phyloP scores from a whole-genome alignment of 345 rosid species.

The Euphorbia pulcherrima region DNA sequence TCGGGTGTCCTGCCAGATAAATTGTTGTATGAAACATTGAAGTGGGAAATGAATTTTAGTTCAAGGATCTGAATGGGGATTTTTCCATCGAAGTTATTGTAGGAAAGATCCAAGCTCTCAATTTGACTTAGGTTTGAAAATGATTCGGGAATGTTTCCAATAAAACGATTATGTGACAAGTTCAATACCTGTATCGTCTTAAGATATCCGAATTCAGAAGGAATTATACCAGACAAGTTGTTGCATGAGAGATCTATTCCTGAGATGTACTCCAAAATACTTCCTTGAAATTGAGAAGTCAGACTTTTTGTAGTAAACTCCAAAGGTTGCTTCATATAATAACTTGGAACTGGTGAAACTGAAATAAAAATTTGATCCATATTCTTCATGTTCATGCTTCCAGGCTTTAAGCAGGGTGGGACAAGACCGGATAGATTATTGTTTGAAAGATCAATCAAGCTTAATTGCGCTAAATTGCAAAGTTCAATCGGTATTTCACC shows the following conservation, averaged over 20 bases:
- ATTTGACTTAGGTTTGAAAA: not conserved
- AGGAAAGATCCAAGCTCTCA: not conserved
- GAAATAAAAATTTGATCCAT: no score
- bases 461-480: slow-evolving; percentile 12
- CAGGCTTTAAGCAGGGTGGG: slow-evolving; percentile 3
- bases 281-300: not conserved
- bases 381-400: not conserved
- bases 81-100: not conserved
- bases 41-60: not conserved
- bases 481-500: slow-evolving; percentile 17
- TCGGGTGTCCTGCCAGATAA: not conserved
- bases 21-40: not conserved
- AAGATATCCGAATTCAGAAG: not conserved
- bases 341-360: not conserved
- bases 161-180: not conserved
- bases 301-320: not conserved
- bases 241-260: not conserved
- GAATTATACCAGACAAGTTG: not conserved
- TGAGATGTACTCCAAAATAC: not conserved
- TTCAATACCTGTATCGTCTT: not conserved
- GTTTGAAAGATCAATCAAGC: slow-evolving; percentile 21
- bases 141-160: not conserved
- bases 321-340: not conserved
- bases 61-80: not conserved
- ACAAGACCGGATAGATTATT: slow-evolving; percentile 16